A percentile compares a stretch with the other conserved stretches of the same genome.
Conservation (phyloP, 2,329 filamentous ascomycete species). For the Neocatenulostroma microsporum region DNA sequence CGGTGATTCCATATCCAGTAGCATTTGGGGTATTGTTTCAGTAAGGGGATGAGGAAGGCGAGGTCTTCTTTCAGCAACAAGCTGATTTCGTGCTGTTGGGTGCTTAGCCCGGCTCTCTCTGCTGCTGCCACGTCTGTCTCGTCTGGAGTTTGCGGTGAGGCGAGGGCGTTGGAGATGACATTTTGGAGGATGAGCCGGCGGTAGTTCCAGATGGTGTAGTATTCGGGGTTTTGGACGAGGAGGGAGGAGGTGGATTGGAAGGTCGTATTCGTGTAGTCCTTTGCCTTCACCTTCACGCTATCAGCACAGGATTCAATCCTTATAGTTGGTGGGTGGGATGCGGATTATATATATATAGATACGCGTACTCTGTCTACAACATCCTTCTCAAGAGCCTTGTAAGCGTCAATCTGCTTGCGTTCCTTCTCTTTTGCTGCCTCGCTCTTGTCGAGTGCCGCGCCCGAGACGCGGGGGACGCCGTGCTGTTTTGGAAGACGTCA, state of each 20-base stretch:
- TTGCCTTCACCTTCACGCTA: slow-evolving; percentile 39
- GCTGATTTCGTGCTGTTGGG: slow-evolving; percentile 31
- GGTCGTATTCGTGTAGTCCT: slow-evolving; percentile 47
- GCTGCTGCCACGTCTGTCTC: slow-evolving; percentile 20
- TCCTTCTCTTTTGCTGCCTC: slow-evolving; percentile 66
- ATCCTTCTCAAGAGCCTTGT: slow-evolving; percentile 61
- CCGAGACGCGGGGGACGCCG: slow-evolving; percentile 60
- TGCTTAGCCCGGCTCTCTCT: slow-evolving; percentile 20
- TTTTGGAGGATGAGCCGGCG: slow-evolving; percentile 64
- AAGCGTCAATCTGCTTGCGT: slow-evolving; percentile 65
- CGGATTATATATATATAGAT: too few species aligned
- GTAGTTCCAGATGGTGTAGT: slow-evolving; percentile 87
- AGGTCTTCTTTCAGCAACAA: slow-evolving; percentile 65
- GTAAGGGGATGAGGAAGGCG: slow-evolving; percentile 71
- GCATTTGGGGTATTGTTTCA: slow-evolving; percentile 85
- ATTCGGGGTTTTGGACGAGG: slow-evolving; percentile 71
- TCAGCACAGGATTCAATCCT: background rate
- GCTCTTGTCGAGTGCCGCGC: slow-evolving; percentile 47
- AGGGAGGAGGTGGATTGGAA: slow-evolving; percentile 65
- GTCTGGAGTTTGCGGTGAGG: slow-evolving; percentile 2
- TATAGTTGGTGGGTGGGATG: too few species aligned
- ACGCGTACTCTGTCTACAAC: slow-evolving; percentile 55
- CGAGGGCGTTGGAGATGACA: slow-evolving; percentile 46
- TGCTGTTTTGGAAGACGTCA: slow-evolving; percentile 52
- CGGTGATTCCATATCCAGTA: slow-evolving; percentile 99